Evolutionary conservation across 768 basidiomycete species (phyloP), one percentile per base, ranked within the genome.

Genomic region (Suillus paluster): DNA sequence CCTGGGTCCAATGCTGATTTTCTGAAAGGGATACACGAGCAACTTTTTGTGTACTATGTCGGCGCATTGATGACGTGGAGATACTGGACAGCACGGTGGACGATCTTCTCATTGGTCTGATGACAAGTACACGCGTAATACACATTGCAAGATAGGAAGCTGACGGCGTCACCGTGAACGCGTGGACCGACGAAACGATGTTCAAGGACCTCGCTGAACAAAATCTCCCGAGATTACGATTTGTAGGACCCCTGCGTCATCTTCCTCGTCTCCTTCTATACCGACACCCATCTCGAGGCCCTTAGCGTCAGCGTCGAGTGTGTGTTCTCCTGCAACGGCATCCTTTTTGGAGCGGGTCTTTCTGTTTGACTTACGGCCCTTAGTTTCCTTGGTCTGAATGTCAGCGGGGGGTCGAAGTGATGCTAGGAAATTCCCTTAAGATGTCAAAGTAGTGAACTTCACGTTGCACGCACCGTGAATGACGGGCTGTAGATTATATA

Each of bases 401-500:
- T 70, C 67, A 15, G 75, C 76, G 15, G 81, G 79, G 17, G 84
- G 83, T 44, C 83, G 75, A 12, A 85, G 74, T 58, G 75, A 74
- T 44, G 49, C 75, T 76, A n/a, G 23, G 19, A 10, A 17, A 27
- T 11, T 17, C 21, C 23, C 33, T 21, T 56, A 38, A 36, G 38
- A 58, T 30, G 17, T 41, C 23, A 44, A 38, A 25, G 39, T 8
- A 25, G 17, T 39, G 46, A 56, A 19, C 27, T 27, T 42, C 12
- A 25, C 30, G 19, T 69, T 67, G 45, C 65, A 72, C 77, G 57
- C 60, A 84, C 84, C 86, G 64, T 87, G 76, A 10, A 81, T 84
- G 25, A 93, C 89, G 17, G 86, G 83, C 46, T 87, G 77, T 5
- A 96, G 72, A 50, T 78, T 80, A 67, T 97, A 97, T 34, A 91